Evolutionary conservation across 805 yeast genomes (phyloP).

Genomic region (Saccharomycopsis amapae): DNA sequence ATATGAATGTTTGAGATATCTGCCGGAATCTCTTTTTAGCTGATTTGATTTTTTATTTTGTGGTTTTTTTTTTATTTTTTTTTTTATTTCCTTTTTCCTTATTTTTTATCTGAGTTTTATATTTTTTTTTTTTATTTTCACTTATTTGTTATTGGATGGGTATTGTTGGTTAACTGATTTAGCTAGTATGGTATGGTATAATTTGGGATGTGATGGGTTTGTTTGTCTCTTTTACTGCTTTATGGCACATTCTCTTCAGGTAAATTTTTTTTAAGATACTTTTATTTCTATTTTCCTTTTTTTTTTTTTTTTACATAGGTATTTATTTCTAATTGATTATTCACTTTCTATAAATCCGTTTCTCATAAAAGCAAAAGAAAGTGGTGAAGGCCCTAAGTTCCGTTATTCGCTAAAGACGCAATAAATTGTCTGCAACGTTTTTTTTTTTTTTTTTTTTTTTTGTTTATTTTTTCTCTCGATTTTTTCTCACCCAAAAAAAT

Average conservation of each 20-base stretch:
- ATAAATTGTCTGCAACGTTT: too few species aligned
- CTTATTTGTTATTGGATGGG: background rate
- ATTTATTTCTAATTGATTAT: background rate
- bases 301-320: background rate
- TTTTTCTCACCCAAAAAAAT: too few species aligned
- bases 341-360: too few species aligned
- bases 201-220: background rate
- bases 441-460: too few species aligned
- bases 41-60: background rate
- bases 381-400: too few species aligned
- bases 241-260: too few species aligned
- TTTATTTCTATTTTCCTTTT: constrained; percentile 1
- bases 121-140: background rate
- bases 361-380: too few species aligned
- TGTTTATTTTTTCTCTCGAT: too few species aligned
- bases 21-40: too few species aligned
- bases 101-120: constrained; percentile 1
- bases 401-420: too few species aligned
- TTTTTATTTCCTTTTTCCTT: background rate
- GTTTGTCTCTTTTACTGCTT: background rate
- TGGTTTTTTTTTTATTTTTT: background rate
- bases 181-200: too few species aligned
- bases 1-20: too few species aligned
- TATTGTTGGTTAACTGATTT: background rate
- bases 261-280: background rate